Evolutionary conservation across 2,329 filamentous ascomycete genomes (phyloP), one percentile per base, ranked within the genome.

Genomic region (Zalaria obscura): DNA sequence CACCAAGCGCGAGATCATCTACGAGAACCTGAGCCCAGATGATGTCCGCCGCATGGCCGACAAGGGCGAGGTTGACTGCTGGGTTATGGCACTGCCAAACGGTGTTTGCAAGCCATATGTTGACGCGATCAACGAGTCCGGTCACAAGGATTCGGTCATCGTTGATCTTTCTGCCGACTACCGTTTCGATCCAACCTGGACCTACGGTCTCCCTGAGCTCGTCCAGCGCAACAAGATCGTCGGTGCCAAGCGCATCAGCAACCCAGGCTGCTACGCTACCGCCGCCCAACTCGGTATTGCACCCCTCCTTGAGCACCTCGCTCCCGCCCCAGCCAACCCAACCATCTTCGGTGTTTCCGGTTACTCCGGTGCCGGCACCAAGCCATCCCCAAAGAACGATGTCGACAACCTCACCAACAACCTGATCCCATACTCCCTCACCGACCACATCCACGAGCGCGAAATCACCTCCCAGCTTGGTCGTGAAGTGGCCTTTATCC

Each of bases 101-200:
- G 84, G 85, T 46, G 86, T 94, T 39, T 95, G 86, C 75, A 83
- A 87, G 66, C 88, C 91, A 0, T 98, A 82, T 52, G 82, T 96
- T 6, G 85, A 96, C 48, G 89, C 89, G 5, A 76, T 96, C 40
- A 76, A 88, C 52, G 73, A 81, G 55, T 76, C 73, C 28, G 76
- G 76, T 44, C 73, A 76, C 56, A 67, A 67, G 39, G 73, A 74
- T 47, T 87, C 83, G 52, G 69, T 96, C 34, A 83, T 96, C 50
- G 73, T 98, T 36, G 91, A 98, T 60, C 74, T 98, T 31, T 94
- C 87, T n/a, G 91, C 91, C 45, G 91, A 98, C 65, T 93, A 94
- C 64, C 80, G 89, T 39, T 96, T 95, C 60, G 82, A 93, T 56
- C 66, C 71, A 43, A 70, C 72, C 25, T 93, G 87, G 88, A 85